Base-by-base conservation (phyloP, 768 basidiomycete species). In the Kondoa subrosea region DNA sequence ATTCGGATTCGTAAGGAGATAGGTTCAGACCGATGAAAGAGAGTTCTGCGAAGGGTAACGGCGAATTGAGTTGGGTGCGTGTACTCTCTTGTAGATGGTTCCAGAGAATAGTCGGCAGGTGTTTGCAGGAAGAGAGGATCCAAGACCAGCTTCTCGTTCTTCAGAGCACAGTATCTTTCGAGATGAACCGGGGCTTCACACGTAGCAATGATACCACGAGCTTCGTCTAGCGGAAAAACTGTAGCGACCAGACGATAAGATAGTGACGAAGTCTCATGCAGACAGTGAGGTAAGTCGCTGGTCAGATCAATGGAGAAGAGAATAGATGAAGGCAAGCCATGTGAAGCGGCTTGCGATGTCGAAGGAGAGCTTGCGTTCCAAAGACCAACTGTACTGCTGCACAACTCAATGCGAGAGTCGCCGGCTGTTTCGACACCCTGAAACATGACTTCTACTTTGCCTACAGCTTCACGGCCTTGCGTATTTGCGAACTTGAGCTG, bases 1-100 rank as follows among this genome's bases (percentile, higher is more conserved):
- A 93, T 80, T 1, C 87, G 86, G 56, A 89, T 81, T 73, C 91
- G 89, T 34, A 91, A 78, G 1, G 88, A 86, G 66, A 93, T 83
- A 17, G 83, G 77, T 74, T 92, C 90, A 25, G 84, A 84, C 0
- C 83, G 83, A 33, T 80, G 81, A 76, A 87, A 92, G 0, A 81
- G 84, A 17, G 84, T 83, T 68, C 88, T 80, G 31, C 87, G 85
- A 21, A 91, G 76, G 75, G 89, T 83, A 32, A 86, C 83, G 64
- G 85, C 80, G 57, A 90, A 81, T 32, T 78, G 81, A 4, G 85
- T 84, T 16, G 90, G 90, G 56, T 67, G 26, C 0, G 29, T 0
- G 30, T 27, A 31, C n/a, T 31, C 29, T 8, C 40, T 8, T 8
- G 21, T 21, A 50, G 40, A 50, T 8, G 40, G 8, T 8, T 50